Conservation (phyloP, 2,329 filamentous ascomycete species). For the Stemphylium beticola region DNA sequence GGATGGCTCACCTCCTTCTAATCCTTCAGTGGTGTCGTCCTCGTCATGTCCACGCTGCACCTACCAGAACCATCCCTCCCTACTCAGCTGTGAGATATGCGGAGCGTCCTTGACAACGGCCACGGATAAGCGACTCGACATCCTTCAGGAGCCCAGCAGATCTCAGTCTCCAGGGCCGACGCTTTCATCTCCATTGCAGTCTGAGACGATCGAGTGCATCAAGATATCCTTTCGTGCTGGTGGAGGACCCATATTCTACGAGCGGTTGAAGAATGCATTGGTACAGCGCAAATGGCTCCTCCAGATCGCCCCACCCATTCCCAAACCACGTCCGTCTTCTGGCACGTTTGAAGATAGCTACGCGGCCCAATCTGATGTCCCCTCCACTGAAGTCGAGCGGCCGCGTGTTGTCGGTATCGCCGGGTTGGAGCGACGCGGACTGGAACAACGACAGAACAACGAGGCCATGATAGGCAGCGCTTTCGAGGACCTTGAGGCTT, state of each 20-base stretch:
- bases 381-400: constrained; percentile 31
- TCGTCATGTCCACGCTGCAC: constrained; percentile 81
- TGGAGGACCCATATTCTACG: constrained; percentile 88
- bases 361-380: constrained; percentile 26
- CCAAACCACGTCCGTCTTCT: constrained; percentile 61
- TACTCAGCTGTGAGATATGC: constrained; percentile 89
- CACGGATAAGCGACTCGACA: constrained; percentile 51
- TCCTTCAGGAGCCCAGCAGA: constrained; percentile 52
- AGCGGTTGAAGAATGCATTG: constrained; percentile 84
- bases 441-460: constrained; percentile 89
- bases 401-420: constrained; percentile 83
- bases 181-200: constrained; percentile 56
- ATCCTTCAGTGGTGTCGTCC: constrained; percentile 26
- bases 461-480: constrained; percentile 90
- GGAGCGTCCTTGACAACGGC: constrained; percentile 73
- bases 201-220: constrained; percentile 73
- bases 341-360: constrained; percentile 39
- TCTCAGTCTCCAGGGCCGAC: constrained; percentile 81
- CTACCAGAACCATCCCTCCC: constrained; percentile 88
- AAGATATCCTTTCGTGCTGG: constrained; percentile 92
- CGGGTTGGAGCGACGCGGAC: constrained; percentile 82
- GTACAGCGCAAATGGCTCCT: constrained; percentile 96
- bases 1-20: constrained; percentile 41
- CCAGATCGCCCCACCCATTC: constrained; percentile 85
- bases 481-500: constrained; percentile 92